These are phyloP conservation scores for Ambrosia trifida DNA, from an alignment of 129 eudicot genomes.

Conservation along the genomic window DNA sequence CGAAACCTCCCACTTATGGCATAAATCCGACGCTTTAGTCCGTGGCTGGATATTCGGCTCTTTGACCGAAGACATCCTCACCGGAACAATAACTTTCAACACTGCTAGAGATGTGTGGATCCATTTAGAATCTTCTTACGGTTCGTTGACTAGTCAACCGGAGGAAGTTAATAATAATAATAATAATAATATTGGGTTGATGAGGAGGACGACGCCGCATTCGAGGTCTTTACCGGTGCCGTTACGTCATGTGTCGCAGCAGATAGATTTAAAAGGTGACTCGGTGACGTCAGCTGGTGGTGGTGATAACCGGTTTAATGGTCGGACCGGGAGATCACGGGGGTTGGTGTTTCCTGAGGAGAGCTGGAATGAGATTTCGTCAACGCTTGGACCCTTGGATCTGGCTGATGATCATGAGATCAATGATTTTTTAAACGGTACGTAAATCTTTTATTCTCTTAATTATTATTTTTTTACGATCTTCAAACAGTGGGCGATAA, in stretches of 20 bases:
- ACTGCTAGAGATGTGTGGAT: slow-evolving; percentile 36
- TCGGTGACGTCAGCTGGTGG: slow-evolving; percentile 24
- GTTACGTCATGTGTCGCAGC: slow-evolving; percentile 33
- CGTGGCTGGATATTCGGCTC: slow-evolving; percentile 45
- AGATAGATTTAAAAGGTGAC: slow-evolving; percentile 41
- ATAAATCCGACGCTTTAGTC: slow-evolving; percentile 40
- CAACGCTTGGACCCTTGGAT: slow-evolving; percentile 18
- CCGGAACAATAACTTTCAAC: neutral
- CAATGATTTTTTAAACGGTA: slow-evolving; percentile 28
- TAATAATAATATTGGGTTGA: neutral
- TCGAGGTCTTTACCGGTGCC: slow-evolving; percentile 42
- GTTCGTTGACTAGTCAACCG: neutral
- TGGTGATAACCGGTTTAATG: slow-evolving; percentile 14
- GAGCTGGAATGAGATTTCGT: slow-evolving; percentile 18
- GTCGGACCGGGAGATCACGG: slow-evolving; percentile 11
- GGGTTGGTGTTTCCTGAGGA: slow-evolving; percentile 32
- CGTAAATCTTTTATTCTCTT: neutral
- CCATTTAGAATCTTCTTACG: slow-evolving; percentile 18
- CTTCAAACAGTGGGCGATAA: too few species aligned
- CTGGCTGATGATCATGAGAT: slow-evolving; percentile 21
- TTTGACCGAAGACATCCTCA: slow-evolving; percentile 23
- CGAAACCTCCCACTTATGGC: slow-evolving; percentile 22
- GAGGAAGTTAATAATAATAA: neutral
- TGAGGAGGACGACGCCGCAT: slow-evolving; percentile 35
- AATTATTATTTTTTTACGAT: neutral